A percentile compares a stretch with the other conserved stretches of the same genome.
Conservation (phyloP, 2,329 filamentous ascomycete genomes). For the Xylaria sp. region DNA sequence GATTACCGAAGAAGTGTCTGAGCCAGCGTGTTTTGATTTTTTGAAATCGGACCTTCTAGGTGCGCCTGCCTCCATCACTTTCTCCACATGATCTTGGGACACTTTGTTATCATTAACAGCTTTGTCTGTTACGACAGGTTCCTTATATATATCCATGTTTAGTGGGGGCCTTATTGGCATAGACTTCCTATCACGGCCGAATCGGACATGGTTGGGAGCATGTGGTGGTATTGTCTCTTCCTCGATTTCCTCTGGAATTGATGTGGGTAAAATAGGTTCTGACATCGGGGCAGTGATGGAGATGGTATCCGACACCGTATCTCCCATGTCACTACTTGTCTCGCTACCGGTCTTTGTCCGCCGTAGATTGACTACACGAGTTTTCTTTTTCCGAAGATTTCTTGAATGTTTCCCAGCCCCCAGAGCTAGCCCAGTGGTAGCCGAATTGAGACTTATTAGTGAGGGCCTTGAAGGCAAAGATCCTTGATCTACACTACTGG, state of each 20-base stretch:
- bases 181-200: conserved; percentile 43
- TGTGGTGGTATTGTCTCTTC: conserved; percentile 46
- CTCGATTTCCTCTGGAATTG: conserved; percentile 65
- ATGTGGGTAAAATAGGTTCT: conserved; percentile 61
- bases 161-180: conserved; percentile 41
- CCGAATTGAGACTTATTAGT: conserved; percentile 65
- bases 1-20: conserved; percentile 63
- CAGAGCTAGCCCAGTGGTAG: conserved; percentile 66
- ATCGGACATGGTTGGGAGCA: conserved; percentile 50
- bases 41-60: conserved; percentile 41
- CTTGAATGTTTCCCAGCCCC: conserved; percentile 64
- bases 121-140: conserved; percentile 32
- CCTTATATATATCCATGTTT: conserved; percentile 43
- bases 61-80: conserved; percentile 30
- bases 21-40: conserved; percentile 45
- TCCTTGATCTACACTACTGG: conserved; percentile 66
- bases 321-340: conserved; percentile 57
- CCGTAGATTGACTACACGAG: conserved; percentile 80
- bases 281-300: conserved; percentile 66
- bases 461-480: conserved; percentile 72
- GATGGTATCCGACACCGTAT: conserved; percentile 56
- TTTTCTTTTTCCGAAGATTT: conserved; percentile 78
- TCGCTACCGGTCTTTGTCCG: conserved; percentile 60
- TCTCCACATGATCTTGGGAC: conserved; percentile 35
- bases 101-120: conserved; percentile 21